Evolutionary conservation across 352 stramenopile genomes (phyloP).

Genomic region (Phytophthora palmivora): DNA sequence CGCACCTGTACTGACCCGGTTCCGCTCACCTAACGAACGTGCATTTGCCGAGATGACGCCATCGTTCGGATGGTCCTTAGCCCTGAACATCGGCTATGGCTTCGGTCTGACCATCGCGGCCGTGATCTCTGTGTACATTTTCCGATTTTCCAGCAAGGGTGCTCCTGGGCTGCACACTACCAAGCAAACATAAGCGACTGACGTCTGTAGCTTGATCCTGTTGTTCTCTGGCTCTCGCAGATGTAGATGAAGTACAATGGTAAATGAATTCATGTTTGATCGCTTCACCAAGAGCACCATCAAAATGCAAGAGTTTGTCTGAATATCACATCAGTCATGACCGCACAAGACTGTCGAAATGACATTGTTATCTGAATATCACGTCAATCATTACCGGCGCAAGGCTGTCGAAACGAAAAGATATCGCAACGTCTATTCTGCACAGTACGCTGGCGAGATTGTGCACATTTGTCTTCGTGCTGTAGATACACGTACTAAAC

Average conservation of each 20-base stretch:
- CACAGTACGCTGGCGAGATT: conserved; percentile 37
- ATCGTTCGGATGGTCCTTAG: conserved; percentile 39
- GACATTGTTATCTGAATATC: conserved; percentile 9
- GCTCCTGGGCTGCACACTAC: conserved; percentile 21
- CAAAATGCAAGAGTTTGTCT: background rate
- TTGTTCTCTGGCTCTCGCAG: conserved; percentile 8
- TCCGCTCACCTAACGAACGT: conserved; percentile 43
- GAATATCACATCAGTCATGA: conserved; percentile 7
- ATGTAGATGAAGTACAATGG: conserved; percentile 10
- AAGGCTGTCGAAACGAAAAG: conserved; percentile 21
- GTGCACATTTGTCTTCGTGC: conserved; percentile 37
- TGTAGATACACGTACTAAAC: conserved; percentile 47
- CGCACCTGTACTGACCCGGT: conserved; percentile 23
- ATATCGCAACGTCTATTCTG: conserved; percentile 48
- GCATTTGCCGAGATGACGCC: conserved; percentile 45
- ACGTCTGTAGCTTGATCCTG: conserved; percentile 22
- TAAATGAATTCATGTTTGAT: conserved; percentile 33
- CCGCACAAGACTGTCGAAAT: background rate
- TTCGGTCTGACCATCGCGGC: conserved; percentile 57
- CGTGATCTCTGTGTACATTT: conserved; percentile 65
- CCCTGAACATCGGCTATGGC: conserved; percentile 51
- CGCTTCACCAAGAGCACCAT: background rate
- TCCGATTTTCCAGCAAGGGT: conserved; percentile 59
- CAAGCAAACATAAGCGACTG: conserved; percentile 42
- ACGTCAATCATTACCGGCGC: conserved; percentile 1